Conservation (phyloP, 2,329 filamentous ascomycete species). For the Paecilomyces formosus region DNA sequence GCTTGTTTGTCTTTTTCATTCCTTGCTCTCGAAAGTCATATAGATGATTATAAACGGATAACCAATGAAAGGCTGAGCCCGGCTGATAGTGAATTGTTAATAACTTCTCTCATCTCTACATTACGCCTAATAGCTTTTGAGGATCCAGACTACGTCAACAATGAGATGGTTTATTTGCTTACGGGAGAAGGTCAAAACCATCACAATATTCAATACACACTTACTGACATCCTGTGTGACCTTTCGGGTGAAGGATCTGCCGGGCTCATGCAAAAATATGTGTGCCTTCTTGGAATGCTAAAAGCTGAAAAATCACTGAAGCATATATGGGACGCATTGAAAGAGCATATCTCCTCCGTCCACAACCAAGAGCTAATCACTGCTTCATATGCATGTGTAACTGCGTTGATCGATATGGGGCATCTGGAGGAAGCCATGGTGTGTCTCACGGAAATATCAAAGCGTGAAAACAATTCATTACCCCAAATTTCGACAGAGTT, state of each 20-base stretch:
- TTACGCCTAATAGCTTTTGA: conserved; percentile 15
- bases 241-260: neutral
- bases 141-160: conserved; percentile 11
- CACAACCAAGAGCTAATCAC: conserved; percentile 2
- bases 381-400: conserved; percentile 17
- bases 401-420: conserved; percentile 15
- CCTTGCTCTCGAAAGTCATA: conserved; percentile 19
- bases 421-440: conserved; percentile 14
- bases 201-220: neutral
- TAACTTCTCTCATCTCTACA: conserved; percentile 14
- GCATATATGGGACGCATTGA: conserved; percentile 15
- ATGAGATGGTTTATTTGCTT: conserved; percentile 13
- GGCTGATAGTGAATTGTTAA: conserved; percentile 10
- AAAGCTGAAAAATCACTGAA: conserved; percentile 13
- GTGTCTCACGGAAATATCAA: conserved; percentile 18
- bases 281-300: conserved; percentile 20
- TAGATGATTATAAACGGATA: conserved; percentile 11
- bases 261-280: conserved; percentile 9
- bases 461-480: conserved; percentile 11
- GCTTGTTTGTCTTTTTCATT: conserved; percentile 21
- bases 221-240: conserved; percentile 13
- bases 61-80: conserved; percentile 3
- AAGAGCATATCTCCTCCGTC: conserved; percentile 5
- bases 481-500: conserved; percentile 16
- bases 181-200: conserved; percentile 10